A percentile compares a stretch with the other conserved stretches of the same genome.
Evolutionary conservation across 139 green algal genomes (phyloP).

Genomic region (Protoeuglena noctilucae): DNA sequence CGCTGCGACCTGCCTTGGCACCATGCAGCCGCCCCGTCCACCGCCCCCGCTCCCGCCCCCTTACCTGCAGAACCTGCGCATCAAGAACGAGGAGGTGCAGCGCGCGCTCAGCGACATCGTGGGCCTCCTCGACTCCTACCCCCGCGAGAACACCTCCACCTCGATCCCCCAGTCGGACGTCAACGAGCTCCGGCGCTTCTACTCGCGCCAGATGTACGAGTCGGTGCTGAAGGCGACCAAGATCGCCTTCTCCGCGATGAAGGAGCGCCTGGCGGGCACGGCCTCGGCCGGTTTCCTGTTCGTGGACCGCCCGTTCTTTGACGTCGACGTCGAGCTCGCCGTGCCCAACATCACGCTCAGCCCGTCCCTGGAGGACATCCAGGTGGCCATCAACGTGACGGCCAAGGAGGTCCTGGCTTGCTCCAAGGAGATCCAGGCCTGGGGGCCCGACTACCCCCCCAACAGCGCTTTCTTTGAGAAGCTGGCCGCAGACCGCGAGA

Average conservation of each 20-base stretch:
- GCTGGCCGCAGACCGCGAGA: constrained; percentile 59
- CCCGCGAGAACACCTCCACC: constrained; percentile 45
- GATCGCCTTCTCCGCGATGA: constrained; percentile 51
- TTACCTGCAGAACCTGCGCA: constrained; percentile 40
- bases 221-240: constrained; percentile 50
- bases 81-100: constrained; percentile 53
- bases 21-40: too few species aligned
- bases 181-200: constrained; percentile 39
- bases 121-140: constrained; percentile 33
- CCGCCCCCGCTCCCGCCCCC: too few species aligned
- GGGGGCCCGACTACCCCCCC: constrained; percentile 29
- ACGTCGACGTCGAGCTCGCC: constrained; percentile 76
- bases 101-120: constrained; percentile 55
- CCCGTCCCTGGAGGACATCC: constrained; percentile 69
- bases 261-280: constrained; percentile 47
- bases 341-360: constrained; percentile 64
- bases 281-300: constrained; percentile 43
- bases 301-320: constrained; percentile 66
- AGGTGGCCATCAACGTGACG: constrained; percentile 62
- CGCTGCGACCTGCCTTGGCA: too few species aligned
- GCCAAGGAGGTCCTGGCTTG: constrained; percentile 39
- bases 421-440: constrained; percentile 46
- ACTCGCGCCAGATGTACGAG: constrained; percentile 67
- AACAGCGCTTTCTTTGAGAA: constrained; percentile 52
- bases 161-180: constrained; percentile 20